phyloP scores from a whole-genome alignment of 768 basidiomycete genomes.

The Rhodosporidiobolus odoratus region DNA sequence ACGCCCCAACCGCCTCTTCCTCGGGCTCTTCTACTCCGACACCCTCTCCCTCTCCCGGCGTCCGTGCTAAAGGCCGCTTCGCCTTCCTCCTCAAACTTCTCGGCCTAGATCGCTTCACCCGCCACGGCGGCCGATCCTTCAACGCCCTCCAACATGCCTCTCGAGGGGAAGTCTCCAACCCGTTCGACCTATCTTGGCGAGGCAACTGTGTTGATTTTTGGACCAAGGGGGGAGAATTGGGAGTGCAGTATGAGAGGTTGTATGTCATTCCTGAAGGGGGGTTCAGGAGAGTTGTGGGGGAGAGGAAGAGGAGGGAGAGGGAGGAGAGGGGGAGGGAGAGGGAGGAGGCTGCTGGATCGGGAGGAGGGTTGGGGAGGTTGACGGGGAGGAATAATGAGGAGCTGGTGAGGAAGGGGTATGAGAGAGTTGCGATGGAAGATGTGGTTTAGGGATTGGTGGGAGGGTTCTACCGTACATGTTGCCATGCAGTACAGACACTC shows the following conservation, averaged over 20 bases:
- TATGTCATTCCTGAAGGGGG: conserved; percentile 29
- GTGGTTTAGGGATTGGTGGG: not conserved
- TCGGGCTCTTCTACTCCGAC: not conserved
- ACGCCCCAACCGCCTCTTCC: not conserved
- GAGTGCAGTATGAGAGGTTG: conserved; percentile 64
- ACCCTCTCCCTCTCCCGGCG: conserved; percentile 15
- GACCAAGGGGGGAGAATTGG: conserved; percentile 74
- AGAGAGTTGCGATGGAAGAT: conserved; percentile 31
- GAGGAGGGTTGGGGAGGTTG: not conserved
- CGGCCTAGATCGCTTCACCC: conserved; percentile 82
- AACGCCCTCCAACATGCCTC: conserved; percentile 46
- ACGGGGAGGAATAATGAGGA: not conserved
- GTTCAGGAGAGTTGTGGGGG: conserved; percentile 50
- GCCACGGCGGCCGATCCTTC: not conserved
- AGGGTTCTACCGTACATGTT: not conserved
- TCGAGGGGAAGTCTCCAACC: conserved; percentile 69
- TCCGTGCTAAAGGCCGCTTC: conserved; percentile 38
- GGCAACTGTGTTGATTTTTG: conserved; percentile 91
- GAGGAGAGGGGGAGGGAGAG: conserved; percentile 44
- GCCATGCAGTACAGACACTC: not conserved
- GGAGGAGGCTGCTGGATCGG: not conserved
- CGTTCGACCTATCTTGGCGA: conserved; percentile 76
- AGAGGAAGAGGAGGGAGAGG: conserved; percentile 57
- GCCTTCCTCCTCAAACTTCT: conserved; percentile 82
- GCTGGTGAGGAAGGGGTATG: too few species aligned